Evolutionary conservation across 1,284 basidiomycete species (phyloP), one percentile per base, ranked within the genome.

Genomic region (Phylloboletellus chloephorus): DNA sequence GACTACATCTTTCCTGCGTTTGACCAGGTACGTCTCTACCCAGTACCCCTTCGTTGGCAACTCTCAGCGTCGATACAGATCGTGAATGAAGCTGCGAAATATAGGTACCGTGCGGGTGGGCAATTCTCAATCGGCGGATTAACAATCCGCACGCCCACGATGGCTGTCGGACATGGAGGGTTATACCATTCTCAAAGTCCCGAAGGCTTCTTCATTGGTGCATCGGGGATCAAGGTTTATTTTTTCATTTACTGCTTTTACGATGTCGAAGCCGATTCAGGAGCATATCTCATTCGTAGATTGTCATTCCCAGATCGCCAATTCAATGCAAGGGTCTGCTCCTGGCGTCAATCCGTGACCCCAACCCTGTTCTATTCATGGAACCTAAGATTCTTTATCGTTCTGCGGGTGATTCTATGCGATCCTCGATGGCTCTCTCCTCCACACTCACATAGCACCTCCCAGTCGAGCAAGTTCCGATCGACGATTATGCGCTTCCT

Each of bases 31-130:
- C 33, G 67, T 54, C 25, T 23, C 9, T 34, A 39, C 15, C 22
- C n/a, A 6, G 17, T 31, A 6, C 3, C 4, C 9, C 24, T n/a
- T 11, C 13, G 10, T 19, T 38, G 19, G 16, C 20, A 17, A 6
- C 37, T 30, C 23, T 47, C 28, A 44, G 2, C 24, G 47, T 20
- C 41, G 44, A 49, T 50, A 31, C 57, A 95, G 85, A 73, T 97
- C 24, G 91, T 97, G 34, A 97, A 96, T 54, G 93, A 97, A 67
- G 93, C 92, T 2, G 92, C 94, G 28, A 97, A 97, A 65, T 83
- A 88, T 54, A 76, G 89, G 33, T 97, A 92, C 60, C 84, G 92
- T 11, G 90, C 88, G 10, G 90, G 88, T 13, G 90, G 91, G 0
- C 73, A 78, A 40, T 95, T 82, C 64, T 76, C 85, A 44, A 87